Conservation (phyloP, 352 stramenopile genomes). For the Globisporangium takayamanum region DNA sequence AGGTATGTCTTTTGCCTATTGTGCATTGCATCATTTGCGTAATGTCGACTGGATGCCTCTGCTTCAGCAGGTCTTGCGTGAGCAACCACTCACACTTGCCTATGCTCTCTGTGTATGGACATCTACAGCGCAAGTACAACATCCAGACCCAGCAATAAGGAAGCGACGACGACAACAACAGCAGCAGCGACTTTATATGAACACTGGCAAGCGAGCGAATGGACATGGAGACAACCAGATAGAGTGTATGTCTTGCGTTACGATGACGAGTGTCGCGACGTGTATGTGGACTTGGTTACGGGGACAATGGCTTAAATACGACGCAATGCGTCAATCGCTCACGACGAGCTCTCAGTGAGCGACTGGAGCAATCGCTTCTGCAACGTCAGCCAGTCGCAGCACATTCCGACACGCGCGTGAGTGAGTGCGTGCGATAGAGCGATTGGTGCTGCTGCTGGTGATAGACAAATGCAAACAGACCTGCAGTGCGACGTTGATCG, state of each 20-base stretch:
- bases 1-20: constrained; percentile 24
- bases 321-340: background rate
- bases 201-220: background rate
- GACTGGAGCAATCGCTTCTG: constrained; percentile 54
- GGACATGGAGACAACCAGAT: constrained; percentile 2
- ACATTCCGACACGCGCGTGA: constrained; percentile 1
- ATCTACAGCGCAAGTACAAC: constrained; percentile 71
- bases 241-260: background rate
- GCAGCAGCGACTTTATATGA: background rate
- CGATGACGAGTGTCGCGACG: background rate
- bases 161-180: background rate
- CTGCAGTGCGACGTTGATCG: constrained; percentile 75
- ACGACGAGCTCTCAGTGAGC: constrained; percentile 29
- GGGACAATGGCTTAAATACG: too few species aligned
- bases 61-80: background rate
- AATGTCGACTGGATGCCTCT: too few species aligned
- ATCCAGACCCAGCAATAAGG: constrained; percentile 74
- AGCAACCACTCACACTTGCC: background rate
- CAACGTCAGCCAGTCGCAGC: background rate
- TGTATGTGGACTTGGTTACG: background rate
- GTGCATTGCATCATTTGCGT: background rate
- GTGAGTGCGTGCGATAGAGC: background rate
- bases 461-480: constrained; percentile 15
- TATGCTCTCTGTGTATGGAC: background rate
- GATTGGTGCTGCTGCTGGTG: background rate